Percentiles rank a stretch among this genome's conserved stretches.
Conservation (phyloP, 2,329 filamentous ascomycete genomes). For the Arthrobotrys sinensis region DNA sequence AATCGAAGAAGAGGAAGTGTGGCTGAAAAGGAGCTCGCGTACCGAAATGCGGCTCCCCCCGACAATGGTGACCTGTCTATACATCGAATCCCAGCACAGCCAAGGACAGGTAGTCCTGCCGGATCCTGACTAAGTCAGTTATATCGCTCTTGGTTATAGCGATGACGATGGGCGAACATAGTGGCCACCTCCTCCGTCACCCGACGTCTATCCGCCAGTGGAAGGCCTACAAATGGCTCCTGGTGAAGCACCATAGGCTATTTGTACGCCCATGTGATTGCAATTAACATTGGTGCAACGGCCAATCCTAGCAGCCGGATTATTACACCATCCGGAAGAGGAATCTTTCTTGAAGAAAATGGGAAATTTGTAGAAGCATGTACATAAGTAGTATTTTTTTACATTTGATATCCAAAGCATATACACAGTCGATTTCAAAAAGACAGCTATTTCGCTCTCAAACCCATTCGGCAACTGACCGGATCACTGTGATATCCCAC, state of each 20-base stretch:
- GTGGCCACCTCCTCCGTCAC: conserved; percentile 16
- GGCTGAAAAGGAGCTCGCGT: conserved; percentile 61
- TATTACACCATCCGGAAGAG: conserved; percentile 17
- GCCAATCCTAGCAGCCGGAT: conserved; percentile 21
- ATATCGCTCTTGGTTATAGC: conserved; percentile 15
- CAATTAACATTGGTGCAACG: conserved; percentile 12
- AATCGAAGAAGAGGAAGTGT: conserved; percentile 32
- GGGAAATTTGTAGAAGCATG: conserved; percentile 17
- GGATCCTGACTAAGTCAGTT: conserved; percentile 20
- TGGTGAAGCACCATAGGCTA: conserved; percentile 2
- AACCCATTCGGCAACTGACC: conserved; percentile 6
- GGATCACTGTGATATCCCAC: conserved; percentile 1
- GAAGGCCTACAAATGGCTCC: conserved; percentile 12
- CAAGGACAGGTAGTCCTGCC: conserved; percentile 30
- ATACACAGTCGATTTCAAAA: conserved; percentile 43
- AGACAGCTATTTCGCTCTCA: conserved; percentile 18
- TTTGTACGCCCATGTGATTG: conserved; percentile 38
- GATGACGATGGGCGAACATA: conserved; percentile 20
- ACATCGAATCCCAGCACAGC: conserved; percentile 11
- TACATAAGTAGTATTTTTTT: conserved; percentile 25
- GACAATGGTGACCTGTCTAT: conserved; percentile 19
- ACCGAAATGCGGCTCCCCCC: conserved; percentile 35
- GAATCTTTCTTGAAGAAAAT: neutral
- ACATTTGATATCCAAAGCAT: conserved; percentile 46
- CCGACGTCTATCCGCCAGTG: neutral